These are phyloP conservation scores for Colletotrichum chlorophyti DNA, from an alignment of 2,329 filamentous ascomycete genomes.

Conservation along the genomic window DNA sequence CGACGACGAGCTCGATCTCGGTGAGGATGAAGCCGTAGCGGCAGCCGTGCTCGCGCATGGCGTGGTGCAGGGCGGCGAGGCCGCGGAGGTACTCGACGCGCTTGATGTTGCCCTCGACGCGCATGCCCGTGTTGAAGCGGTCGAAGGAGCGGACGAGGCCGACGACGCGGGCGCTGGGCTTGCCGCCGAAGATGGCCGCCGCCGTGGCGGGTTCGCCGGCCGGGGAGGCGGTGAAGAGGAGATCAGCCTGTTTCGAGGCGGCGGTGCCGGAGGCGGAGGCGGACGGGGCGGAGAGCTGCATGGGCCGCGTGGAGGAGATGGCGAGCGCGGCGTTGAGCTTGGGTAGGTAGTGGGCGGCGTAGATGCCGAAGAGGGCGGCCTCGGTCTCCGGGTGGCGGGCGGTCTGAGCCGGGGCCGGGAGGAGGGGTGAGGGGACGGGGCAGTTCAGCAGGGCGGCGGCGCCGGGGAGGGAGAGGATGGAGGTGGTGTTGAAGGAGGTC, in stretches of 20 bases:
- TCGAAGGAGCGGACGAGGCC: conserved; percentile 92
- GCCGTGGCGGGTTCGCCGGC: conserved; percentile 63
- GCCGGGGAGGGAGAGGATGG: conserved; percentile 75
- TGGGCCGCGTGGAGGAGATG: conserved; percentile 73
- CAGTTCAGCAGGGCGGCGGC: conserved; percentile 77
- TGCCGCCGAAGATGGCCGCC: conserved; percentile 54
- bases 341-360: conserved; percentile 79
- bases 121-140: conserved; percentile 95
- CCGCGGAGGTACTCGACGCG: conserved; percentile 87
- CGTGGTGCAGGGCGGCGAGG: conserved; percentile 83
- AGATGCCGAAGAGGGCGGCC: conserved; percentile 75
- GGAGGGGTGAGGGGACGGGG: conserved; percentile 66
- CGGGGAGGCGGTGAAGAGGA: conserved; percentile 71
- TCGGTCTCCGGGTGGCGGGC: conserved; percentile 81
- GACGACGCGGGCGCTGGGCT: conserved; percentile 67
- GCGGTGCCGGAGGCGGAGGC: conserved; percentile 42
- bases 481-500: conserved; percentile 77
- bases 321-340: conserved; percentile 87
- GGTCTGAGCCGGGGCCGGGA: conserved; percentile 64
- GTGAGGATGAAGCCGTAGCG: conserved; percentile 97
- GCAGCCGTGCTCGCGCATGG: conserved; percentile 92
- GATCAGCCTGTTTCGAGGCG: conserved; percentile 51
- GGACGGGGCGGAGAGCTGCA: conserved; percentile 53
- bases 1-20: conserved; percentile 91
- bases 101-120: conserved; percentile 81